A percentile compares a stretch with the other conserved stretches of the same genome.
Evolutionary conservation across 345 rosid genomes (phyloP).

Genomic region (Hibiscus tridactylites): DNA sequence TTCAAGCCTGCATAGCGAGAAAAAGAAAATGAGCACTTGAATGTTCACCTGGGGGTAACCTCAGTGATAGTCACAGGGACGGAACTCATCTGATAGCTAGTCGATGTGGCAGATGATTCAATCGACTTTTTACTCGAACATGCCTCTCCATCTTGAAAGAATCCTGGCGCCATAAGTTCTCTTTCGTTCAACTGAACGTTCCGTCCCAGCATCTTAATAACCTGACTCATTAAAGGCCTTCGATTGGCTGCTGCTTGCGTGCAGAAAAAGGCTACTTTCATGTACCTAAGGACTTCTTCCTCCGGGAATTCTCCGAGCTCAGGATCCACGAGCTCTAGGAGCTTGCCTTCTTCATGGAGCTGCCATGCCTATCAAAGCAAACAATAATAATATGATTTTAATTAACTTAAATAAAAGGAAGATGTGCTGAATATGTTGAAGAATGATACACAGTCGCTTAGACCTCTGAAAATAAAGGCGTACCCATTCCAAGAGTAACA

Average conservation of each 20-base stretch:
- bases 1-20: neutral
- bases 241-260: slow-evolving; percentile 46
- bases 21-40: neutral
- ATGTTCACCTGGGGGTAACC: slow-evolving; percentile 44
- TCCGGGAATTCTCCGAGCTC: slow-evolving; percentile 42
- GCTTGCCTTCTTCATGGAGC: slow-evolving; percentile 41
- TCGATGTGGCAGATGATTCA: slow-evolving; percentile 17
- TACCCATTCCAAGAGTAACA: slow-evolving; percentile 56
- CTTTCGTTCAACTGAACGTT: slow-evolving; percentile 41
- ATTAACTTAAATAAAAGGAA: neutral
- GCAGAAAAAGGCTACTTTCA: slow-evolving; percentile 67
- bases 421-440: neutral
- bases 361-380: slow-evolving; percentile 49
- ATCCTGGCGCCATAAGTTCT: slow-evolving; percentile 51
- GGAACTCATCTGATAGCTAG: slow-evolving; percentile 35
- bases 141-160: slow-evolving; percentile 19
- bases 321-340: slow-evolving; percentile 46
- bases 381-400: neutral
- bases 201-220: slow-evolving; percentile 51
- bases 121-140: slow-evolving; percentile 9
- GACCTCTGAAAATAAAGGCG: neutral
- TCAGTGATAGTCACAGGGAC: slow-evolving; percentile 47
- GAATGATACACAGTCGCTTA: neutral
- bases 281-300: slow-evolving; percentile 39
- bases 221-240: slow-evolving; percentile 62